Conservation (phyloP, 192 early-diverging fungal species). For the Backusella tarrabulga region DNA sequence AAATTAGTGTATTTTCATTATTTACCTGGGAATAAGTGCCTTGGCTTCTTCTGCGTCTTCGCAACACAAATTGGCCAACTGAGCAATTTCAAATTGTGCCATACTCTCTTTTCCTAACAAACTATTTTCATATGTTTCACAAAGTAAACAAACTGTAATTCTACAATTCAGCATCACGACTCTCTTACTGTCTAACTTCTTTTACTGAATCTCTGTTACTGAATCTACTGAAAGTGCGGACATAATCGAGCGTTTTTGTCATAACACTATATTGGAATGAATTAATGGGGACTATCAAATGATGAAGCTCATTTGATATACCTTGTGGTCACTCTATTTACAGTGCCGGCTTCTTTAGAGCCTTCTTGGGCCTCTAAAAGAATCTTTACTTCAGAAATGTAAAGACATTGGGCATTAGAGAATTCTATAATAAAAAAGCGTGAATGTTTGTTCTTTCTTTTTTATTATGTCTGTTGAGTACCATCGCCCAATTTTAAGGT, state of each 20-base stretch:
- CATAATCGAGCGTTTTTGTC: conserved; percentile 85
- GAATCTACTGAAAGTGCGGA: conserved; percentile 79
- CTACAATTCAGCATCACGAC: not conserved
- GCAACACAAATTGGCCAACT: conserved; percentile 89
- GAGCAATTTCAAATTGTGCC: conserved; percentile 84
- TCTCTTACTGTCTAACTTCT: conserved; percentile 72
- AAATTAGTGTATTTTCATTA: not conserved
- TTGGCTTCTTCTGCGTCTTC: conserved; percentile 91
- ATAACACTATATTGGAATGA: conserved; percentile 52
- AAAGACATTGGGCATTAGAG: conserved; percentile 66
- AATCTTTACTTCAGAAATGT: conserved; percentile 72
- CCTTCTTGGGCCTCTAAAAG: conserved; percentile 66
- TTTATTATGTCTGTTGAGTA: conserved; percentile 14
- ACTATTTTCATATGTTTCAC: not conserved
- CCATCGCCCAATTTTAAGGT: conserved; percentile 60
- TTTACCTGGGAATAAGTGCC: conserved; percentile 85
- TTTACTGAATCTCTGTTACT: conserved; percentile 84
- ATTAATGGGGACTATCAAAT: not conserved
- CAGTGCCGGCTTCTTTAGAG: conserved; percentile 46
- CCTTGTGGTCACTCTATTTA: conserved; percentile 47
- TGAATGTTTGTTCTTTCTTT: conserved; percentile 6
- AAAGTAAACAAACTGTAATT: not conserved
- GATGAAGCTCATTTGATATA: conserved; percentile 5
- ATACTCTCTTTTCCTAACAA: conserved; percentile 32
- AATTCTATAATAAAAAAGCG: conserved; percentile 48